These are phyloP conservation scores for Linnemannia hyalina DNA, from an alignment of 192 early-diverging fungal genomes.

Conservation along the genomic window DNA sequence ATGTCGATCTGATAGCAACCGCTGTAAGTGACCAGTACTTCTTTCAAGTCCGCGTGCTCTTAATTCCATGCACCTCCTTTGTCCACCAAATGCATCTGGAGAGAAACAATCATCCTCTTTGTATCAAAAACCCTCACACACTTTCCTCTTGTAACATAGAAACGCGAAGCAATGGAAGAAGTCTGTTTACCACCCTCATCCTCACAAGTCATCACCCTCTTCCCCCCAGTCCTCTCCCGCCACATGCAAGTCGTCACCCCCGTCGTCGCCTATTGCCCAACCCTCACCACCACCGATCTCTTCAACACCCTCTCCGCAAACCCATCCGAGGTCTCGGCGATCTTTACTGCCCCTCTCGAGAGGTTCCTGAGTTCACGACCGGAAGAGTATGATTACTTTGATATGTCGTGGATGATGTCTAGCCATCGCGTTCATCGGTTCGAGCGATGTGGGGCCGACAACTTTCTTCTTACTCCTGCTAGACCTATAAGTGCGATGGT, in stretches of 20 bases:
- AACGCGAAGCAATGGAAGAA: conserved; percentile 50
- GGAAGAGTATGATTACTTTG: conserved; percentile 14
- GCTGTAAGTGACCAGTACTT: conserved; percentile 24
- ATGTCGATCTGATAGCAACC: conserved; percentile 37
- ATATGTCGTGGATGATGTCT: conserved; percentile 31
- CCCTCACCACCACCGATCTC: conserved; percentile 26
- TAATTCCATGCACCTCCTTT: not conserved
- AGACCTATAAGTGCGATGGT: not conserved
- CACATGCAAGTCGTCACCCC: conserved; percentile 49
- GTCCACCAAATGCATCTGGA: not conserved
- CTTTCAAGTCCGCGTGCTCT: not conserved
- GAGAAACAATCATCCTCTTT: not conserved
- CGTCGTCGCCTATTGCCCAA: conserved; percentile 30
- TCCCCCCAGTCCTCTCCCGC: conserved; percentile 26
- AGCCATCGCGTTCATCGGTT: conserved; percentile 30
- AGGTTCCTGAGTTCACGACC: conserved; percentile 26
- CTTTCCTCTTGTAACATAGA: conserved; percentile 9
- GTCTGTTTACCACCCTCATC: conserved; percentile 6
- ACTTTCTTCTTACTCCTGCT: conserved; percentile 7
- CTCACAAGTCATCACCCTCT: conserved; percentile 7
- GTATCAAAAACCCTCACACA: not conserved
- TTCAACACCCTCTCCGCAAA: conserved; percentile 23
- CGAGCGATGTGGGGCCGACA: conserved; percentile 19
- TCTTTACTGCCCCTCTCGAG: conserved; percentile 32
- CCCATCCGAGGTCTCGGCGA: conserved; percentile 46